Evolutionary conservation across 1,284 basidiomycete genomes (phyloP), one percentile per base, ranked within the genome.

Genomic region (Retiboletus flavoniger): DNA sequence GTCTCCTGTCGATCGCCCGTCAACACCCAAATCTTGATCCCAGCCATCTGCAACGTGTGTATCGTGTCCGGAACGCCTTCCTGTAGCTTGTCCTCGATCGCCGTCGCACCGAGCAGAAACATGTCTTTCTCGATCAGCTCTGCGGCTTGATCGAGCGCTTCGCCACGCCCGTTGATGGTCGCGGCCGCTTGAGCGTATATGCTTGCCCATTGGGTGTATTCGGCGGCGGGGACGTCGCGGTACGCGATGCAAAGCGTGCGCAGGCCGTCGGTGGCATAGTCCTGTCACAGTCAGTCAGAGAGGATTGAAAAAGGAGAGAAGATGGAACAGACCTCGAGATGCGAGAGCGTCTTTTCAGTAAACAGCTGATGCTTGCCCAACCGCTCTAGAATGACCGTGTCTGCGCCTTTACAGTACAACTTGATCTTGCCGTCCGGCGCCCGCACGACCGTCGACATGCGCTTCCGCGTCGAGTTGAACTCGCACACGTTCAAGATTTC

Each of bases 1-100:
- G 97, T 99, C 74, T 99, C 97, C 75, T 99, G 96, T 58, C 96
- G 79, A 73, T 99, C 97, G 2, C 97, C 97, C 1, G 97, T 99
- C 47, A 99, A 75, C 10, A 99, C 95, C 97, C 97, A 99, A 35
- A 99, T 89, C 86, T 98, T 98, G 75, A 99, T 98, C 0, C 97
- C 97, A 28, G 96, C 96, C 80, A 91, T 93, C 68, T 99, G 97
- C 39, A 99, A 74, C 2, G 95, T 98, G 68, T 98, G 95, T 55
- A 99, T 99, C 3, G 97, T 89, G 65, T 99, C 97, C 0, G 97
- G 97, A 0, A 99, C 97, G 42, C 97, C 97, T 52, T 99, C 97
- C 71, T 99, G 97, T 31, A 99, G 77, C 72, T 97, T 98, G 73
- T 99, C 97, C 72, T 99, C 97, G 62, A 99, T 96, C 7, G 97